Evolutionary conservation across 345 rosid species (phyloP).

Genomic region (Diplotaxis tenuifolia): DNA sequence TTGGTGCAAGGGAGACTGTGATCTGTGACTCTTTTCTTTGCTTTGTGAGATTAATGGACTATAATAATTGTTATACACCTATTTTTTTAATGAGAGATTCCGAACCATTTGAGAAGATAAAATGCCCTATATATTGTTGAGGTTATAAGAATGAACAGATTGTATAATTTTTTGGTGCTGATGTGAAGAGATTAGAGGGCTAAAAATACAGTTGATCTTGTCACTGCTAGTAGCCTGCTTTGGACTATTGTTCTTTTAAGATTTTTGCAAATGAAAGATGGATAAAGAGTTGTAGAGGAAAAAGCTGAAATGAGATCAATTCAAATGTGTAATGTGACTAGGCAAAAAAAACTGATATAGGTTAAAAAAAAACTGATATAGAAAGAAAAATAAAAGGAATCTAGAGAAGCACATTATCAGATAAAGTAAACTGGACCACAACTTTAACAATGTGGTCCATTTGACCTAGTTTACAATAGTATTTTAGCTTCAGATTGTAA

Average conservation of each 20-base stretch:
- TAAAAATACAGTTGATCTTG: neutral
- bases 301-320: neutral
- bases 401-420: neutral
- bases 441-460: neutral
- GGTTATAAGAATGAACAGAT: no score
- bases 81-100: neutral
- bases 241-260: neutral
- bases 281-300: neutral
- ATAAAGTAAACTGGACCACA: neutral
- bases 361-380: no score
- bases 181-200: neutral
- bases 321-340: neutral
- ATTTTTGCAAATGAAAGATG: neutral
- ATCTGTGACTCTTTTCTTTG: neutral
- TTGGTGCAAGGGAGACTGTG: slow-evolving; percentile 29
- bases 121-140: neutral
- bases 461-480: neutral
- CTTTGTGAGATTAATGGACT: neutral
- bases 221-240: neutral
- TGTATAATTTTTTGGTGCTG: no score
- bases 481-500: neutral
- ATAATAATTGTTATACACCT: neutral
- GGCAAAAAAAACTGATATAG: no score
- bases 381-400: neutral
- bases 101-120: neutral